Conservation (phyloP, 176 grass and related monocot species). For the Eragrostis curvula region DNA sequence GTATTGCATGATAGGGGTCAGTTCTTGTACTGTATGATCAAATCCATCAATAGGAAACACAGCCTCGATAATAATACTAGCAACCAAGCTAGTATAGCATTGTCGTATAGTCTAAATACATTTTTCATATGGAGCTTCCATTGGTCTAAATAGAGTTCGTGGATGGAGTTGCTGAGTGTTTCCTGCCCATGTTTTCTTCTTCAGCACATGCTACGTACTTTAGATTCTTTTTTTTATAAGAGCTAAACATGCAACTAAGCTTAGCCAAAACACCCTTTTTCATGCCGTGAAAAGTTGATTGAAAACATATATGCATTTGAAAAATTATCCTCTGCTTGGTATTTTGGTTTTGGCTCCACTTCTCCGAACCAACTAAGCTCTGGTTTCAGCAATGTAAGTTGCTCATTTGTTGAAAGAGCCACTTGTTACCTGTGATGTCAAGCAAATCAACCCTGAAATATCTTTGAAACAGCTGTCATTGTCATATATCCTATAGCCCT, state of each 20-base stretch:
- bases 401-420: background rate
- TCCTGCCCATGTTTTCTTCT: constrained; percentile 23
- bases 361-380: background rate
- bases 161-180: background rate
- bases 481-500: background rate
- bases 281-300: constrained; percentile 15
- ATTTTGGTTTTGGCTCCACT: constrained; percentile 15
- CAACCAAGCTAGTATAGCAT: background rate
- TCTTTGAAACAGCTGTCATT: background rate
- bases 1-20: constrained; percentile 54
- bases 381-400: constrained; percentile 8
- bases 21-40: constrained; percentile 20
- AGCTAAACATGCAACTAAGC: background rate
- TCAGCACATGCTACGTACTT: background rate
- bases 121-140: constrained; percentile 30
- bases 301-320: background rate
- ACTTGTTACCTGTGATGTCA: background rate
- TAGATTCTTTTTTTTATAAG: background rate
- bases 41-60: constrained; percentile 22
- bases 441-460: background rate
- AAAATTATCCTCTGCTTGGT: background rate
- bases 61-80: background rate
- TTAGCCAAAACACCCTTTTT: constrained; percentile 14
- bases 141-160: background rate
- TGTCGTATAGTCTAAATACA: background rate